Evolutionary conservation across 306 rosid genomes (phyloP).

Genomic region (Hippophae gyantsensis): DNA sequence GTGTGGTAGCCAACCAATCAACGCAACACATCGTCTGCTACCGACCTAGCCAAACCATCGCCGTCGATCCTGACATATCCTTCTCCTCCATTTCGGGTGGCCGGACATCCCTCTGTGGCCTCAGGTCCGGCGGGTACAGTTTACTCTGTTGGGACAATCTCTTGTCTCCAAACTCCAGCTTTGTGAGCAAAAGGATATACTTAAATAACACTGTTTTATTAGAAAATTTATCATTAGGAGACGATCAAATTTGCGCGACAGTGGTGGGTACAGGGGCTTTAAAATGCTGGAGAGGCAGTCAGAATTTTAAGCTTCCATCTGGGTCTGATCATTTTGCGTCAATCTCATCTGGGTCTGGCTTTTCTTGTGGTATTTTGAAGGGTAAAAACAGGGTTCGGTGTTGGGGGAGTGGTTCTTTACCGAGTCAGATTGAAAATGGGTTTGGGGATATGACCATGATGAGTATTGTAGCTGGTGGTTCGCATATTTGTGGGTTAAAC

Average conservation of each 20-base stretch:
- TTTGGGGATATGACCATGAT: slow-evolving; percentile 46
- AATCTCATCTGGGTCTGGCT: slow-evolving; percentile 69
- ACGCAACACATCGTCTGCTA: slow-evolving; percentile 54
- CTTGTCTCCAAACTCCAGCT: slow-evolving; percentile 10
- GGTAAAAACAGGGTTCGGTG: slow-evolving; percentile 31
- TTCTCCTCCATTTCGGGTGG: slow-evolving; percentile 71
- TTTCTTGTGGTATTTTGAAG: slow-evolving; percentile 64
- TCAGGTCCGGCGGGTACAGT: slow-evolving; percentile 45
- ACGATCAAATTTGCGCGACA: slow-evolving; percentile 54
- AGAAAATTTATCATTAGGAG: slow-evolving; percentile 60
- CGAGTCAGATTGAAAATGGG: slow-evolving; percentile 25
- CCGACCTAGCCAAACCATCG: slow-evolving; percentile 27
- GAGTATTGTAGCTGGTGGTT: slow-evolving; percentile 50
- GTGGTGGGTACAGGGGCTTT: slow-evolving; percentile 29
- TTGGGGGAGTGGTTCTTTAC: slow-evolving; percentile 40
- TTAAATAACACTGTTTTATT: slow-evolving; percentile 21
- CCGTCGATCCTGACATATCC: slow-evolving; percentile 37
- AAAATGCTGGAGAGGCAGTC: slow-evolving; percentile 46
- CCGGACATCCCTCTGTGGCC: slow-evolving; percentile 46
- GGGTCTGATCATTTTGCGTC: slow-evolving; percentile 31
- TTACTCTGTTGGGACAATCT: slow-evolving; percentile 51
- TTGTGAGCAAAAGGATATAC: slow-evolving; percentile 36
- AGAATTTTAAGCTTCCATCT: slow-evolving; percentile 13
- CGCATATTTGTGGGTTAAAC: slow-evolving; percentile 67
- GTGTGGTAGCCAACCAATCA: slow-evolving; percentile 38